phyloP scores from a whole-genome alignment of 495 filamentous ascomycete species.

The Tetracladium setigerum region DNA sequence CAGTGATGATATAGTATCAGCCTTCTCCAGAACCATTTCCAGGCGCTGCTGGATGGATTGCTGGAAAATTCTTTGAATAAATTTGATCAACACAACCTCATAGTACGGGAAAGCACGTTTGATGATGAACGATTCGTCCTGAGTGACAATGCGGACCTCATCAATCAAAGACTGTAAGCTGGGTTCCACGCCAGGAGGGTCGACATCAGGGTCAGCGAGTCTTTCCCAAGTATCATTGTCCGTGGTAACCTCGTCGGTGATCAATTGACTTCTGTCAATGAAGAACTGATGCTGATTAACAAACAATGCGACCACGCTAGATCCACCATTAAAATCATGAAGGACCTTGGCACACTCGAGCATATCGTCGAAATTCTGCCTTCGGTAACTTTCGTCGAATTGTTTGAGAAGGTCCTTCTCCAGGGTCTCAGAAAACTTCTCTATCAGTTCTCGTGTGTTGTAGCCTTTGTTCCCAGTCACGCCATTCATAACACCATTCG shows the following conservation, averaged over 20 bases:
- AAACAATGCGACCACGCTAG: slow-evolving; percentile 88
- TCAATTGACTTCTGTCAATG: slow-evolving; percentile 83
- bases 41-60: slow-evolving; percentile 94
- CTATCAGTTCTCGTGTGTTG: slow-evolving; percentile 84
- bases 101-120: slow-evolving; percentile 93
- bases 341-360: slow-evolving; percentile 88
- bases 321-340: slow-evolving; percentile 90
- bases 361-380: slow-evolving; percentile 95
- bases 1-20: slow-evolving; percentile 78
- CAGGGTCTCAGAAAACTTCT: slow-evolving; percentile 91
- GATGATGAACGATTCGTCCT: slow-evolving; percentile 94
- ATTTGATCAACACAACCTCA: slow-evolving; percentile 85
- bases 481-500: slow-evolving; percentile 49
- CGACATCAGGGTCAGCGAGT: slow-evolving; percentile 87
- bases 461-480: slow-evolving; percentile 33
- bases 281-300: slow-evolving; percentile 99
- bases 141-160: slow-evolving; percentile 91
- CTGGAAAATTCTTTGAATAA: slow-evolving; percentile 92
- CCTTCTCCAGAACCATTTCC: slow-evolving; percentile 94
- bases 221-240: slow-evolving; percentile 84
- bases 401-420: slow-evolving; percentile 94
- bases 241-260: slow-evolving; percentile 79
- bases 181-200: slow-evolving; percentile 83
- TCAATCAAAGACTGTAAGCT: slow-evolving; percentile 87
- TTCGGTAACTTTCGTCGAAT: slow-evolving; percentile 92